Conservation (phyloP, 257 asterid genomes). For the Coffea eugenioides region DNA sequence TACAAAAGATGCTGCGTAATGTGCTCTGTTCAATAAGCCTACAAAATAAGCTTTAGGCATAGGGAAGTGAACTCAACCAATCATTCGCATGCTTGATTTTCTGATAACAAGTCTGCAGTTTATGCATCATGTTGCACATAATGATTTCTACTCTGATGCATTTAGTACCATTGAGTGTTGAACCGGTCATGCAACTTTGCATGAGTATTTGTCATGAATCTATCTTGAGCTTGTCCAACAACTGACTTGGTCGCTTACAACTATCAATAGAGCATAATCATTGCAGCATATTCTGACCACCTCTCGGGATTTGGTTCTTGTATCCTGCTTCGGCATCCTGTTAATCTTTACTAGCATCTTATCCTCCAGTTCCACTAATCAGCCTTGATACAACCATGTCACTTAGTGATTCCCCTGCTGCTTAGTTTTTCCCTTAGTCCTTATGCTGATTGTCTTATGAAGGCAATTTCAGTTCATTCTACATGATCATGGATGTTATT, state of each 20-base stretch:
- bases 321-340: not conserved
- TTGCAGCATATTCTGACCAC: not conserved
- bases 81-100: not conserved
- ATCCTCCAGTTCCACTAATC: not conserved
- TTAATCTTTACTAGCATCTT: not conserved
- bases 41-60: not conserved
- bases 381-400: constrained; percentile 1
- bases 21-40: not conserved
- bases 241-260: not conserved
- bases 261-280: not conserved
- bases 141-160: not conserved
- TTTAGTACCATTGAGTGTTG: not conserved
- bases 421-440: not conserved
- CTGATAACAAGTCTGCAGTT: not conserved
- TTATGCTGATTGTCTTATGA: not conserved
- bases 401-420: not conserved
- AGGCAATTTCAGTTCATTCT: not conserved
- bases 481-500: not conserved
- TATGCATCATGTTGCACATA: not conserved
- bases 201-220: too few relatives aligned
- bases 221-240: not conserved
- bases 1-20: not conserved
- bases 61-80: not conserved
- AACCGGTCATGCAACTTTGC: too few relatives aligned
- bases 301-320: not conserved